phyloP scores from a whole-genome alignment of 1,284 basidiomycete genomes.

The Cystobasidiaceae sp. region DNA sequence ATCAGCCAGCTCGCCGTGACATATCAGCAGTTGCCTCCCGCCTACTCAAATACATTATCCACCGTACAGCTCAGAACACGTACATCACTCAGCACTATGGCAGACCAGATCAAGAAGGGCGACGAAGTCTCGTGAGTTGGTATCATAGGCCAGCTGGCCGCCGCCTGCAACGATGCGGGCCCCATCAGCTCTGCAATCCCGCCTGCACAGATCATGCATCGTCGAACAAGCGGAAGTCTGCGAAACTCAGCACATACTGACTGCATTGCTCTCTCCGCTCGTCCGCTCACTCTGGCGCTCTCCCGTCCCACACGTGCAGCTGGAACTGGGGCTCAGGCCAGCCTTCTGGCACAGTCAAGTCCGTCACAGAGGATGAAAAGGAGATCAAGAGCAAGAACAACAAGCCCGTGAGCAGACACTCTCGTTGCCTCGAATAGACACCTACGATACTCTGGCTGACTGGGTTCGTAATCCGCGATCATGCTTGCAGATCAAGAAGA shows the following conservation, averaged over 20 bases:
- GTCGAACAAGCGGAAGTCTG: neutral
- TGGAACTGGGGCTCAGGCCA: conserved; percentile 28
- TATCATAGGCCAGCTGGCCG: neutral
- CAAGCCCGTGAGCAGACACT: neutral
- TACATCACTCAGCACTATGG: too few relatives aligned
- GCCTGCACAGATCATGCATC: neutral
- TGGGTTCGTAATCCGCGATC: neutral
- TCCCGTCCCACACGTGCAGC: neutral
- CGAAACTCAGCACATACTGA: neutral
- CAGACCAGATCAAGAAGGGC: conserved; percentile 27
- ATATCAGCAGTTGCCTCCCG: too few relatives aligned
- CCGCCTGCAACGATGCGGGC: neutral
- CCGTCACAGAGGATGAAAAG: conserved; percentile 23
- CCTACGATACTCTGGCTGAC: neutral
- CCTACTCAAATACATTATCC: too few relatives aligned
- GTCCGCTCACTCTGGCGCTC: neutral
- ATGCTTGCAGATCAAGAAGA: conserved; percentile 28
- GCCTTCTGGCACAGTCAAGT: conserved; percentile 17
- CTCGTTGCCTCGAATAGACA: neutral
- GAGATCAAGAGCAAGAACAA: conserved; percentile 26
- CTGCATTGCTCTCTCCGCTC: neutral
- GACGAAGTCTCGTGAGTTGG: conserved; percentile 18
- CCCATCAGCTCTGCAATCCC: neutral
- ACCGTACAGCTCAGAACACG: too few relatives aligned
- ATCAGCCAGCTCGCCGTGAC: too few relatives aligned